Evolutionary conservation across 1,284 basidiomycete species (phyloP), one percentile per base, ranked within the genome.

Genomic region (Golubevia sp.): DNA sequence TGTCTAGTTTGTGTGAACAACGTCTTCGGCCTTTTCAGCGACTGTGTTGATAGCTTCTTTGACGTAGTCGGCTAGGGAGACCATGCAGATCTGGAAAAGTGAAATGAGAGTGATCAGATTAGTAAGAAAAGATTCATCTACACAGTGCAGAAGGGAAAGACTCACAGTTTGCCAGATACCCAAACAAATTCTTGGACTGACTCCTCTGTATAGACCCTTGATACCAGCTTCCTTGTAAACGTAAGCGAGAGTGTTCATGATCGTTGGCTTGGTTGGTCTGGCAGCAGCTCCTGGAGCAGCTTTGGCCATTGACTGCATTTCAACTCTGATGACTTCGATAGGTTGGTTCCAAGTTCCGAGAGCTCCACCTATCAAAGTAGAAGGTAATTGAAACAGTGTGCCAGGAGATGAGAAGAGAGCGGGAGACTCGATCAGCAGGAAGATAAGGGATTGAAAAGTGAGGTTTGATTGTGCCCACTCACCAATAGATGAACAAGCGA

Each of bases 241-340:
- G 86, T 93, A 97, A 21, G 85, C 86, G 60, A 97, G 86, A 0
- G 96, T 99, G 86, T 92, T 74, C 70, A 92, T 70, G 65, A 99
- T 94, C 4, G 94, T 98, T 59, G 93, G 87, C 85, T 98, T 98
- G 52, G 84, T 85, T 1, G 94, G 94, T 56, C 93, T 90, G 82
- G 92, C 92, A 52, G 88, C 86, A 70, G 87, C 88, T 23, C 49
- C 88, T 59, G 90, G 89, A 38, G 87, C 87, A 78, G 84, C 83
- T 77, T 98, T 98, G 48, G 92, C 90, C 90, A 98, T 97, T 54
- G 93, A 96, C 89, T 99, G 97, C 97, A 99, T 99, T 92, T 96
- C 93, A 48, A 96, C 93, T 63, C 94, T 91, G 69, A 96, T 88
- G 70, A 97, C 94, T 86, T 99, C 97, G 74, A 99, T 99, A 52